Evolutionary conservation across 305 asterid genomes (phyloP).

Genomic region (Fraxinus dipetala): DNA sequence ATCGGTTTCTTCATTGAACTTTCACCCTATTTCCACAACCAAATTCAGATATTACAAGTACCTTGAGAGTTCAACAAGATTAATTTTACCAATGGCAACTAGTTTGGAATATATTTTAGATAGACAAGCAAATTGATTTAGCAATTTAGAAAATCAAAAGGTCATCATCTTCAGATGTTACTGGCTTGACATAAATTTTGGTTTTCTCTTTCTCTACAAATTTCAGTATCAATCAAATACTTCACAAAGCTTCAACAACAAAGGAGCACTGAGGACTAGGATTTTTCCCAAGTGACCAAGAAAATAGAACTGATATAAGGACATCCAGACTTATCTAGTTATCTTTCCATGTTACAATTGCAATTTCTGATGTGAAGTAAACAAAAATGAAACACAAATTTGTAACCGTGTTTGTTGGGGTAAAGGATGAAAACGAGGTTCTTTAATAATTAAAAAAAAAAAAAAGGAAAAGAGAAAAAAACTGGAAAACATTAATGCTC

Average conservation of each 20-base stretch:
- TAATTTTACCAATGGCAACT: background rate
- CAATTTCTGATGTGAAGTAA: background rate
- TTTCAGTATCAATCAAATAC: background rate
- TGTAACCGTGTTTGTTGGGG: background rate
- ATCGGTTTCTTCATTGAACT: background rate
- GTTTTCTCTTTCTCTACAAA: background rate
- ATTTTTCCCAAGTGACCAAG: background rate
- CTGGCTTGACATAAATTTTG: background rate
- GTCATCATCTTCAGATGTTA: background rate
- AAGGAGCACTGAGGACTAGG: background rate
- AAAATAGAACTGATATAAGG: background rate
- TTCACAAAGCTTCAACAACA: background rate
- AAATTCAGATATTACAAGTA: background rate
- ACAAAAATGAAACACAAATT: background rate
- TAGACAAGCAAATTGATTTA: background rate
- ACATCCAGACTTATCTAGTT: background rate
- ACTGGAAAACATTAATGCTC: background rate
- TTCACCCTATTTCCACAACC: background rate
- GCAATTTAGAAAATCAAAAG: background rate
- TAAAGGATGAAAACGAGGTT: background rate
- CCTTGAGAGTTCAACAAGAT: background rate
- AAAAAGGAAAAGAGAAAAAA: background rate
- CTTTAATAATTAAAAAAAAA: background rate
- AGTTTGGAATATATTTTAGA: background rate
- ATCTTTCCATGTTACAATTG: background rate